Base-by-base conservation (phyloP, 345 rosid genomes). In the Cardamine occulta region DNA sequence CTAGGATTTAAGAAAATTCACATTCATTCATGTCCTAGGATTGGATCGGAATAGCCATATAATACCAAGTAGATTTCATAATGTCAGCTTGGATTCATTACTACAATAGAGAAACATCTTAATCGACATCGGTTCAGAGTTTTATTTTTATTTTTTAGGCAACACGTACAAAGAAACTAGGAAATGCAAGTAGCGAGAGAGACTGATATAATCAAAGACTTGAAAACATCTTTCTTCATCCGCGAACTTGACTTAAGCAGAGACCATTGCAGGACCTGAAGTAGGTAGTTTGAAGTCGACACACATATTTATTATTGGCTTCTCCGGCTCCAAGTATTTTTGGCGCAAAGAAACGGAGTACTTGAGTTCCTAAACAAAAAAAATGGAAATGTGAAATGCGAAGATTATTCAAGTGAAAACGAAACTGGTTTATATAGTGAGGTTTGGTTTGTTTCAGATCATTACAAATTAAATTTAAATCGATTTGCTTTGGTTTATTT, bases 231-330 rank as follows among this genome's bases (percentile, higher is more conserved):
- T 0, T 49, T 19, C 19, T 17, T 49, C 26, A 49, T 18, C 62
- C 6, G 44, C 8, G n/a, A 59, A 34, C 44, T 59, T 17, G 9
- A 59, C 44, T 23, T 39, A 40, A 14, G 66, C 66, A 62, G 66
- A 62, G 8, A 40, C 51, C 66, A 40, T 40, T 62, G 51, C n/a
- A 31, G 66, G 6, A 23, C 19, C 15, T 39, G 66, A 37, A 61
- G 49, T 21, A 61, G 66, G 49, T 23, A 39, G 7, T 39, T 39
- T 62, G 66, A 62, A 62, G 49, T 62, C 66, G 13, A 62, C 66
- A 24, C 66, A 62, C 66, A 62, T 62, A 1, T 23, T 40, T 40
- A 39, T 42, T 3, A 40, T 40, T 39, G 51, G 51, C 66, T 62
- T 48, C 6, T 62, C 48, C 17, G 48, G 48, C 48, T 44, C 66